These are phyloP conservation scores for Penicillium concentricum DNA, from an alignment of 2,329 filamentous ascomycete species.

Conservation along the genomic window DNA sequence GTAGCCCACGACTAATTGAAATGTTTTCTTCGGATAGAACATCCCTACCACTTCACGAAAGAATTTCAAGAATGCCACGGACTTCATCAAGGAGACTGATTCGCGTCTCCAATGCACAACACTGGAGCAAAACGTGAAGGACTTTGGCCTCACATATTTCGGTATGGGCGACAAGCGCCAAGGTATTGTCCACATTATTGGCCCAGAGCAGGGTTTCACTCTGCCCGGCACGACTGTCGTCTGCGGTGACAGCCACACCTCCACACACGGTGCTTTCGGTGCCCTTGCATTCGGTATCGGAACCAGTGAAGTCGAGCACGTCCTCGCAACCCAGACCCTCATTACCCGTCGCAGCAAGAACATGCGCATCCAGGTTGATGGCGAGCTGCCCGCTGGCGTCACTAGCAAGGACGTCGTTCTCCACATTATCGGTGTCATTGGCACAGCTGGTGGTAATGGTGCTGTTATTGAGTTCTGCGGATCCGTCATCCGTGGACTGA, in stretches of 20 bases:
- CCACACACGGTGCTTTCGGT: slow-evolving; percentile 95
- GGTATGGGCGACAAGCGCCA: slow-evolving; percentile 94
- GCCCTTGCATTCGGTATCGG: slow-evolving; percentile 95
- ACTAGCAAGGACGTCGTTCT: slow-evolving; percentile 95
- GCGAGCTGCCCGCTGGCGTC: slow-evolving; percentile 83
- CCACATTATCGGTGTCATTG: slow-evolving; percentile 88
- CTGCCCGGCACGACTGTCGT: slow-evolving; percentile 95
- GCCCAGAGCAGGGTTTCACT: slow-evolving; percentile 97
- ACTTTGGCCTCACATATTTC: slow-evolving; percentile 96
- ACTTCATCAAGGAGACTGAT: slow-evolving; percentile 93
- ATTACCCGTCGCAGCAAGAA: slow-evolving; percentile 97
- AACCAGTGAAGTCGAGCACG: slow-evolving; percentile 97
- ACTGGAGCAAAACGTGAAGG: slow-evolving; percentile 94
- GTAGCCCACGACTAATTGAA: background rate
- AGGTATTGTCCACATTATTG: slow-evolving; percentile 97
- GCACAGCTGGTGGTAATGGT: slow-evolving; percentile 91
- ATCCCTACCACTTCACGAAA: slow-evolving; percentile 89
- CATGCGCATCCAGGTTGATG: slow-evolving; percentile 95
- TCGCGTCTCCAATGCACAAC: slow-evolving; percentile 92
- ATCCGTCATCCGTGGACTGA: slow-evolving; percentile 82
- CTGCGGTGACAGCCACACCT: slow-evolving; percentile 97
- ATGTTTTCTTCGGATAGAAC: slow-evolving; percentile 59
- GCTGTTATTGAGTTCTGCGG: slow-evolving; percentile 97
- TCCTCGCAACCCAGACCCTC: slow-evolving; percentile 91
- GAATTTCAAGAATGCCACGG: slow-evolving; percentile 86